Conservation (phyloP, 164 flowering plant species). For the Berberis vulgaris region DNA sequence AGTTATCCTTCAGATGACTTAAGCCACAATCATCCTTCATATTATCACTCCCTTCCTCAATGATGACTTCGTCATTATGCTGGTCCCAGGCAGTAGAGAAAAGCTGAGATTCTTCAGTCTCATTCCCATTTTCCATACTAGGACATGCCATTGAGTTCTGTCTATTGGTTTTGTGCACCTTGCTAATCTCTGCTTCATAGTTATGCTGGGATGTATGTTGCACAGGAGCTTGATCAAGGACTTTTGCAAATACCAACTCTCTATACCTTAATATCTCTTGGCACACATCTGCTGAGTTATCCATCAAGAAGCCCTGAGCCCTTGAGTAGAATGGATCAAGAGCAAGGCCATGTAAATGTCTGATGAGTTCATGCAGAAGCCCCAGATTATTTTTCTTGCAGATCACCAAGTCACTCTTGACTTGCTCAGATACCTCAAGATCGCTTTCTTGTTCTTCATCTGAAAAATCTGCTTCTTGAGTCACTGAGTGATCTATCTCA, state of each 20-base stretch:
- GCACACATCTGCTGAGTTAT: background rate
- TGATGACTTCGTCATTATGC: background rate
- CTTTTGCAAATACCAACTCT: constrained; percentile 7
- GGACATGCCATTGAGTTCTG: background rate
- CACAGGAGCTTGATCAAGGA: background rate
- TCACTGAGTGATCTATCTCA: background rate
- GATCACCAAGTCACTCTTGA: background rate
- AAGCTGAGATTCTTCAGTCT: background rate
- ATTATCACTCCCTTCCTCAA: background rate
- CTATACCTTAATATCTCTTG: constrained; percentile 13
- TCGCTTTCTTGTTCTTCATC: constrained; percentile 1
- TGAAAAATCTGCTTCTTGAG: constrained; percentile 7
- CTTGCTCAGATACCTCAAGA: constrained; percentile 2
- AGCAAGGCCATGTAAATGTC: constrained; percentile 16
- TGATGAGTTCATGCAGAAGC: constrained; percentile 7
- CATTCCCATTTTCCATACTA: constrained; percentile 1
- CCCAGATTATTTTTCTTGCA: constrained; percentile 3
- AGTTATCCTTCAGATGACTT: background rate
- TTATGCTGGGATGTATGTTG: background rate
- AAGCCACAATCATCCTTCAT: constrained; percentile 1
- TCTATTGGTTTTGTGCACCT: background rate
- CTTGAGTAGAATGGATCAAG: constrained; percentile 20
- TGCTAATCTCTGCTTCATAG: background rate
- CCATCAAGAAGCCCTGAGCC: background rate
- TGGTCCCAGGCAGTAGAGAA: background rate